A percentile compares a stretch with the other conserved stretches of the same genome.
phyloP scores from a whole-genome alignment of 2,329 filamentous ascomycete species.

The Colletotrichum karsti region DNA sequence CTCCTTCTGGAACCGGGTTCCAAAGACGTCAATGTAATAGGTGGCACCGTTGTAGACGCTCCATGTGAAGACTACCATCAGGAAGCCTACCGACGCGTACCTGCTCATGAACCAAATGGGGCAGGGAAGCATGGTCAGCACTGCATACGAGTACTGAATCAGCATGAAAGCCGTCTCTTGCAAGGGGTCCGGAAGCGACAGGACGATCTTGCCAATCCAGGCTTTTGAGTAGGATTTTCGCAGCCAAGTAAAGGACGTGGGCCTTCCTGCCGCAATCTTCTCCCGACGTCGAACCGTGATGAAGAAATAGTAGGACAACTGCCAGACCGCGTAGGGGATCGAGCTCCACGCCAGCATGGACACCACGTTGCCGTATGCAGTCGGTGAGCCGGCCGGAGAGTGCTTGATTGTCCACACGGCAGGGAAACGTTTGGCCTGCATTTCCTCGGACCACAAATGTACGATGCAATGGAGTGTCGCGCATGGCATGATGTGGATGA shows the following conservation, averaged over 20 bases:
- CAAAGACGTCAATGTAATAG: slow-evolving; percentile 98
- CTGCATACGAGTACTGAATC: slow-evolving; percentile 92
- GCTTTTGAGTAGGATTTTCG: slow-evolving; percentile 89
- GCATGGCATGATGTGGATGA: slow-evolving; percentile 99
- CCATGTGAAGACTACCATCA: slow-evolving; percentile 88
- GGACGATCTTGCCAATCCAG: slow-evolving; percentile 86
- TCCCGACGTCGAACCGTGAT: slow-evolving; percentile 95
- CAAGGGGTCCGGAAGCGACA: slow-evolving; percentile 76
- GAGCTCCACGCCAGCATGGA: slow-evolving; percentile 97
- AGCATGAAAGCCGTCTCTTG: slow-evolving; percentile 95
- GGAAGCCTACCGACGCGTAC: slow-evolving; percentile 79
- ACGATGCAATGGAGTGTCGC: slow-evolving; percentile 92
- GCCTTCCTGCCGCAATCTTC: slow-evolving; percentile 93
- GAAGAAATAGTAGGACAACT: slow-evolving; percentile 90
- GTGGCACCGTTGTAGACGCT: slow-evolving; percentile 97
- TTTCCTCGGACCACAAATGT: slow-evolving; percentile 75
- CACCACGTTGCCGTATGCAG: slow-evolving; percentile 78
- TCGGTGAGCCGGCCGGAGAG: slow-evolving; percentile 73
- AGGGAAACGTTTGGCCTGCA: slow-evolving; percentile 78
- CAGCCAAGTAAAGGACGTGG: slow-evolving; percentile 97
- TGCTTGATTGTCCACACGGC: slow-evolving; percentile 85
- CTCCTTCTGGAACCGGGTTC: slow-evolving; percentile 95
- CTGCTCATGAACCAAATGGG: slow-evolving; percentile 94
- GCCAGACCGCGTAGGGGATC: slow-evolving; percentile 92
- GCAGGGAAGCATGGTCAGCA: slow-evolving; percentile 93